Evolutionary conservation across 768 basidiomycete species (phyloP), one percentile per base, ranked within the genome.

Genomic region (Scleroderma bovista): DNA sequence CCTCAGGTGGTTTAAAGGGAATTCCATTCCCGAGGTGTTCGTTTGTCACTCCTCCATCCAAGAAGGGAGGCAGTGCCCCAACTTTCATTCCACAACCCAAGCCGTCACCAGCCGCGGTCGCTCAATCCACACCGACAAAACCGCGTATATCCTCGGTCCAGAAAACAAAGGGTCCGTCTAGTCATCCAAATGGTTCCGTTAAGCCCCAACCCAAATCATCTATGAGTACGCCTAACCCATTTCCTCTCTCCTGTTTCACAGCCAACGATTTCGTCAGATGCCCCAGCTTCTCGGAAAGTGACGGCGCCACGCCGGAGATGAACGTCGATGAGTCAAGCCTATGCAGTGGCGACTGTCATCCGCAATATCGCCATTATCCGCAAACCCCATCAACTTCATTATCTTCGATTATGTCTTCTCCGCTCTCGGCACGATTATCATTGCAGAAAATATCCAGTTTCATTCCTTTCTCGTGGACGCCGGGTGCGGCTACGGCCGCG

Each of bases 61-160:
- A 79, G 64, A 79, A 78, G 49, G 73, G 70, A 6, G 72, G 72
- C 16, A 57, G 62, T 5, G 58, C 68, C 32, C 71, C 77, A 7
- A 80, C 84, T 6, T 81, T 81, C 58, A 83, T 86, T 43, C 83
- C 84, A 39, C 84, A 84, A 51, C 73, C 77, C 17, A 73, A 77
- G 1, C 75, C 78, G 17, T 72, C 74, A 6, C 75, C 75, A 3
- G 41, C 59, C 36, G 61, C 66, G 32, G 19, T 43, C 41, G 41
- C 47, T 60, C 46, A 33, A 17, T 36, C 55, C 55, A 32, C 57
- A 48, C 51, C 61, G 55, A 55, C 59, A 58, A 59, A 75, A 68
- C 60, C 58, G 51, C 77, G 72, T 47, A 72, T 69, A 57, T 68
- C 73, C 46, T 55, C 68, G 60, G 44, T 68, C 60, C 49, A 47